Conservation (phyloP, 352 stramenopile genomes). For the Globisporangium echinulatum region DNA sequence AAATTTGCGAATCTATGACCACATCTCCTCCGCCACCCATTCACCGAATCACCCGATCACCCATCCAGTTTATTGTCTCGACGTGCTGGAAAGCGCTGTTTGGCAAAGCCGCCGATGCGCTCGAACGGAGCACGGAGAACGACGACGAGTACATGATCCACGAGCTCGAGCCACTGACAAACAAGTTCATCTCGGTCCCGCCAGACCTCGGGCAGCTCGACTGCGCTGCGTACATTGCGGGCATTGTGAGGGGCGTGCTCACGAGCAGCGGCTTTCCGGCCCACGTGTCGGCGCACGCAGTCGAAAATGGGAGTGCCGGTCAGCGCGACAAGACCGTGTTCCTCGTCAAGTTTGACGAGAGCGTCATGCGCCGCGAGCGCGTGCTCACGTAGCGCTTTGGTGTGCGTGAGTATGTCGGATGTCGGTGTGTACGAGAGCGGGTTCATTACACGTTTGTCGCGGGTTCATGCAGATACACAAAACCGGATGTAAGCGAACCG, state of each 20-base stretch:
- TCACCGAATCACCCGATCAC: too few relatives aligned
- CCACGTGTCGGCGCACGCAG: constrained; percentile 68
- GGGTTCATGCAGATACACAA: too few relatives aligned
- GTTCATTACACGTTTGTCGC: too few relatives aligned
- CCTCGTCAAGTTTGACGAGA: constrained; percentile 83
- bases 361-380: constrained; percentile 71
- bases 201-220: constrained; percentile 94
- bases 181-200: constrained; percentile 96
- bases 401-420: too few relatives aligned
- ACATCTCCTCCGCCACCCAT: too few relatives aligned
- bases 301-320: constrained; percentile 46
- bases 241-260: constrained; percentile 89
- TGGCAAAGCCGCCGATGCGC: constrained; percentile 93
- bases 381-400: constrained; percentile 34
- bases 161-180: constrained; percentile 90
- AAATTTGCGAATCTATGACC: too few relatives aligned
- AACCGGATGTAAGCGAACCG: too few relatives aligned
- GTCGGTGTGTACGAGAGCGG: too few relatives aligned
- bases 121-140: constrained; percentile 96
- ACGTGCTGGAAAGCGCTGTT: constrained; percentile 95
- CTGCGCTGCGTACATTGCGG: constrained; percentile 94
- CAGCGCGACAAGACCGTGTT: constrained; percentile 82
- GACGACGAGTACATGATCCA: constrained; percentile 99
- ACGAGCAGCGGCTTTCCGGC: constrained; percentile 79
- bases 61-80: constrained; percentile 87